Percentiles rank a stretch among this genome's conserved stretches.
Evolutionary conservation across 352 stramenopile species (phyloP).

Genomic region (Globisporangium nodosum): DNA sequence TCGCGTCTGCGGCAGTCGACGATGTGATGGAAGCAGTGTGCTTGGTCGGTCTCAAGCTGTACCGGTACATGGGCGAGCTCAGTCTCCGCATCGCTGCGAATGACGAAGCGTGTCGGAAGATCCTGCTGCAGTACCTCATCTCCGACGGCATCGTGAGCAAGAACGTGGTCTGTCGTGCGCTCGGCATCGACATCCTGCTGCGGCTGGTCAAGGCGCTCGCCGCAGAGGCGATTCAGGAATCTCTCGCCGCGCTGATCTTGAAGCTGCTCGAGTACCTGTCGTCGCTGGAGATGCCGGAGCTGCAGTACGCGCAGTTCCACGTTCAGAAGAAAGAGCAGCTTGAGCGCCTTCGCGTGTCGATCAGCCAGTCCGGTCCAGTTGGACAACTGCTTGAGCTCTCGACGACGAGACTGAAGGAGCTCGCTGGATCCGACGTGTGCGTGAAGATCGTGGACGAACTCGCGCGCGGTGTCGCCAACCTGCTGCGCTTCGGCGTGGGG

Average conservation of each 20-base stretch:
- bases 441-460: slow-evolving; percentile 50
- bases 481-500: slow-evolving; percentile 72
- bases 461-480: slow-evolving; percentile 33
- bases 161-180: slow-evolving; percentile 51
- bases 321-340: slow-evolving; percentile 82
- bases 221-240: slow-evolving; percentile 45
- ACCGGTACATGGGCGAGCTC: slow-evolving; percentile 61
- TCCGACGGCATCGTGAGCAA: slow-evolving; percentile 63
- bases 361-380: slow-evolving; percentile 71
- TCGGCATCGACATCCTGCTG: slow-evolving; percentile 71
- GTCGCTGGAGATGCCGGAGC: slow-evolving; percentile 77
- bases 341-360: slow-evolving; percentile 66
- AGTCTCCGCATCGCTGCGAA: slow-evolving; percentile 58
- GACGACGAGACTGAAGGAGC: slow-evolving; percentile 48
- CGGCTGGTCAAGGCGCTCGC: slow-evolving; percentile 64
- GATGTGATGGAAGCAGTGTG: slow-evolving; percentile 72
- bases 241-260: slow-evolving; percentile 46
- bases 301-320: slow-evolving; percentile 84
- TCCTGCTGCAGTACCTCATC: slow-evolving; percentile 63
- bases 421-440: slow-evolving; percentile 31
- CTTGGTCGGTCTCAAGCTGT: slow-evolving; percentile 64
- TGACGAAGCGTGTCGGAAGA: slow-evolving; percentile 38
- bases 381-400: slow-evolving; percentile 63
- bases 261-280: slow-evolving; percentile 75
- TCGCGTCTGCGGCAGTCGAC: slow-evolving; percentile 63